phyloP scores from a whole-genome alignment of 345 rosid species.

The Linum lewisii region DNA sequence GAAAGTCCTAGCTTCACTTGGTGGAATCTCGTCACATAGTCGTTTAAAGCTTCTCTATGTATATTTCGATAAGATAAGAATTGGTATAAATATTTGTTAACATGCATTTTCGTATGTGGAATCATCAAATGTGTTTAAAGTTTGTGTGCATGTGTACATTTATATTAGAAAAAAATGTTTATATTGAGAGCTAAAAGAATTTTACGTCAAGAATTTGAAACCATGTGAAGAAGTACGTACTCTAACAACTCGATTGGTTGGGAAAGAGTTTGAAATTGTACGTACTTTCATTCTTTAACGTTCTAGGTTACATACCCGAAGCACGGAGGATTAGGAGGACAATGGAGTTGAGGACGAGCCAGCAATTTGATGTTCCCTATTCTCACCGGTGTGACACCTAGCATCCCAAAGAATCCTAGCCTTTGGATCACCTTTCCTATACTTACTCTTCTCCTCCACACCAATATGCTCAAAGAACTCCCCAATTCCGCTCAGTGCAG shows the following conservation, averaged over 20 bases:
- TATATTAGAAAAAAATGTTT: no score
- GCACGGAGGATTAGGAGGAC: not conserved
- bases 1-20: constrained; percentile 5
- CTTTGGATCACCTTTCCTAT: not conserved
- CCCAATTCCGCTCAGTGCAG: not conserved
- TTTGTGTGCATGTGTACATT: no score
- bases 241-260: not conserved
- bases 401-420: not conserved
- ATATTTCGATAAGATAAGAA: no score
- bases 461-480: not conserved
- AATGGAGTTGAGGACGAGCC: not conserved
- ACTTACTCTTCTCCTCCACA: not conserved
- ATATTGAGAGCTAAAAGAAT: no score
- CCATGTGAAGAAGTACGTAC: no score
- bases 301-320: not conserved
- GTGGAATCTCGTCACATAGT: not conserved
- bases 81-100: no score
- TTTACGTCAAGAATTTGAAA: no score
- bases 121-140: no score
- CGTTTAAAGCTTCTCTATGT: not conserved
- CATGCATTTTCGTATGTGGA: no score
- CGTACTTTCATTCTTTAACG: no score
- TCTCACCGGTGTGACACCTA: not conserved
- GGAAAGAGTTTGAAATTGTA: no score
- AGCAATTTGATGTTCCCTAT: not conserved